Evolutionary conservation across 2,329 filamentous ascomycete species (phyloP).

Genomic region (Amesomyces nigricolor): DNA sequence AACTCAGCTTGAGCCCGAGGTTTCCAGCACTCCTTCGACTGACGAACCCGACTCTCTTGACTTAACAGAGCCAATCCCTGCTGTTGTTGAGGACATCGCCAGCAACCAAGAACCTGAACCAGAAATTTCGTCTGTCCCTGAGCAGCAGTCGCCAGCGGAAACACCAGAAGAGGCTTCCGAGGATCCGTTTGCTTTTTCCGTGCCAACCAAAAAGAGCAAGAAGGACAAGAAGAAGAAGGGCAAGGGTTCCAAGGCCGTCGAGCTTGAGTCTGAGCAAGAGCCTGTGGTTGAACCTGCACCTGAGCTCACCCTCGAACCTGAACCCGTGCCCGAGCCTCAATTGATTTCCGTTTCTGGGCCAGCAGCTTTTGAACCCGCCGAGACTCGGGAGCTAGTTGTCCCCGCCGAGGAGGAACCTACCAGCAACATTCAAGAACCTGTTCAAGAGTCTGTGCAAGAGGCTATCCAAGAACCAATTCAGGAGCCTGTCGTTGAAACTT

Average conservation of each 20-base stretch:
- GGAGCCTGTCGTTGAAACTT: too few relatives aligned
- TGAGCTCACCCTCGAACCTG: neutral
- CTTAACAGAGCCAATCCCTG: neutral
- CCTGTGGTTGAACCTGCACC: neutral
- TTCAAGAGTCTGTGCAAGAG: neutral
- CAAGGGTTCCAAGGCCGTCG: constrained; percentile 6
- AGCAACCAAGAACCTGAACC: neutral
- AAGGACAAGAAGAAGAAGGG: constrained; percentile 31
- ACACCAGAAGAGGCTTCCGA: neutral
- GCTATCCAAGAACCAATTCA: neutral
- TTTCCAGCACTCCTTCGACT: neutral
- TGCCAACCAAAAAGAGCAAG: constrained; percentile 23
- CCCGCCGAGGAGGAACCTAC: neutral
- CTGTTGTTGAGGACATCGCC: neutral
- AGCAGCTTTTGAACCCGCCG: neutral
- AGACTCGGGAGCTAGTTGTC: neutral
- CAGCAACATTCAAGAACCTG: neutral
- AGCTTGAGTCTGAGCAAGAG: neutral
- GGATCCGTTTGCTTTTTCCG: constrained; percentile 7
- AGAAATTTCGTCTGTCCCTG: neutral
- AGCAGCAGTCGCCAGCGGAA: neutral
- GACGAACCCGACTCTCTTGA: neutral
- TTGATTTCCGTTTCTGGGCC: neutral
- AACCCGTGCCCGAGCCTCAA: constrained; percentile 10
- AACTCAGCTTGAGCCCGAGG: neutral